Evolutionary conservation across 805 yeast species (phyloP), one percentile per base, ranked within the genome.

Genomic region (Teunomyces tritomae): DNA sequence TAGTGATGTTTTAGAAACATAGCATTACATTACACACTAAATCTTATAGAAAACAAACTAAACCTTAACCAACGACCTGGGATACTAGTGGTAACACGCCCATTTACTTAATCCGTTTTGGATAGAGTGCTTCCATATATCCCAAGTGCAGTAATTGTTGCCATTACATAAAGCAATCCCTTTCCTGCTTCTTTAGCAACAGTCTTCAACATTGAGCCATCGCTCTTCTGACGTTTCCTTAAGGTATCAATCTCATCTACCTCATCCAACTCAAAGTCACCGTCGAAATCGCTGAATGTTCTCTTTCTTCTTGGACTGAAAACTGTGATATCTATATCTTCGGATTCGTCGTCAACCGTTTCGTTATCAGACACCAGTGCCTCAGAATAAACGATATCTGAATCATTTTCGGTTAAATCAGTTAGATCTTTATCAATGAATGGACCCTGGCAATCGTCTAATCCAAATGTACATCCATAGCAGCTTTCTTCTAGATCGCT

Each of bases 131-230:
- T 56, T n/a, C 74, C 74, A 55, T 68, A 71, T 5, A 61, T 51
- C n/a, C 71, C 73, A 44, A 71, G 57, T 1, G 69, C 73, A 8
- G 61, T 46, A 20, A 71, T 53, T 6, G 75, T 68, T 2, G 63
- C 68, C 8, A 57, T 33, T 4, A 56, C 67, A 48, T 71, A 71
- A 8, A 64, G 30, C 6, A 60, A 42, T 10, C 71, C 76, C 50
- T 67, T 71, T 5, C 56, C 59, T 10, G 56, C 49, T 51, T 71
- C 76, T 48, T 65, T 67, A 7, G 56, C 54, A 40, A 66, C 35
- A 1, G 54, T 45, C 36, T 55, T 58, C 13, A 50, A 28, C 13
- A 29, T 34, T 5, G 53, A 48, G 1, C 39, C 54, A 14, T 47
- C 36, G 34, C 47, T 57, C 40, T 37, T 37, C 11, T 28, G 44